phyloP scores from a whole-genome alignment of 768 basidiomycete genomes.

The Lentinula aciculospora region DNA sequence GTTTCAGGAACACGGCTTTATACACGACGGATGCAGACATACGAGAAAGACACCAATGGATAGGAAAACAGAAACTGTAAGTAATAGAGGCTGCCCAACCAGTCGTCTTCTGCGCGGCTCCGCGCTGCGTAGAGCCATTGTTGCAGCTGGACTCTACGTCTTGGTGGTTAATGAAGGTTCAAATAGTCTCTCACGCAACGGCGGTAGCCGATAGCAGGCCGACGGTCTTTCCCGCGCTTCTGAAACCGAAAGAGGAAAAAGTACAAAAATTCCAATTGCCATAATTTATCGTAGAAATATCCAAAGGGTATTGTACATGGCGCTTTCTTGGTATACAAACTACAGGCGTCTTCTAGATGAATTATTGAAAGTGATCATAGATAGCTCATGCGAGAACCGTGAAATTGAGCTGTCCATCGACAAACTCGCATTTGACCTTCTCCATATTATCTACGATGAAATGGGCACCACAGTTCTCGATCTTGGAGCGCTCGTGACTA shows the following conservation, averaged over 20 bases:
- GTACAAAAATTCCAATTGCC: too few species aligned
- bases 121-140: constrained; percentile 3
- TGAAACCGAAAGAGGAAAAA: too few species aligned
- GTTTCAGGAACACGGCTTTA: background rate
- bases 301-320: too few species aligned
- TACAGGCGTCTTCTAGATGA: too few species aligned
- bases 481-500: constrained; percentile 52
- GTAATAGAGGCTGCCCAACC: constrained; percentile 74
- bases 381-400: constrained; percentile 13
- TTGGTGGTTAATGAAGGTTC: background rate
- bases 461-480: constrained; percentile 52
- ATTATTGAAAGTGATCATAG: background rate
- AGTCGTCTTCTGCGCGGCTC: constrained; percentile 26
- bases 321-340: background rate
- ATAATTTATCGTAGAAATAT: too few species aligned
- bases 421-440: constrained; percentile 34
- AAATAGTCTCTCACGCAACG: background rate
- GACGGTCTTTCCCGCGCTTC: background rate
- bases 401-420: constrained; percentile 36
- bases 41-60: constrained; percentile 85
- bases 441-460: constrained; percentile 53
- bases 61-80: constrained; percentile 74
- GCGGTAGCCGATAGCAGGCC: too few species aligned
- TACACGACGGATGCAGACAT: constrained; percentile 20
- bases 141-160: background rate